A percentile compares a stretch with the other conserved stretches of the same genome.
Evolutionary conservation across 2,329 filamentous ascomycete species (phyloP).

Genomic region (Colletotrichum orchidophilum): DNA sequence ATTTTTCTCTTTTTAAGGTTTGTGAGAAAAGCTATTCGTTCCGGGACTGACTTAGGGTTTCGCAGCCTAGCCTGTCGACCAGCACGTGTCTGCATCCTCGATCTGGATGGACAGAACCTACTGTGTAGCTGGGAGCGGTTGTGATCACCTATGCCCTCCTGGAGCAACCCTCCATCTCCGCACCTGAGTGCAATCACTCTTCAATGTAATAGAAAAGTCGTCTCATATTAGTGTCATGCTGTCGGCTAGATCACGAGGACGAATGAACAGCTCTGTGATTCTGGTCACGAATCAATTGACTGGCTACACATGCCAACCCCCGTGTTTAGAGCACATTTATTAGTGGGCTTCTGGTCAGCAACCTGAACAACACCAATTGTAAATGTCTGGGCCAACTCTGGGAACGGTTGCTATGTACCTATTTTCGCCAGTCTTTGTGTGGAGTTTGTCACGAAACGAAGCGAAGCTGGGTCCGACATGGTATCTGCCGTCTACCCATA

Average conservation of each 20-base stretch:
- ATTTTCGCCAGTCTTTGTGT: constrained; percentile 7
- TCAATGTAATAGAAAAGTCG: background rate
- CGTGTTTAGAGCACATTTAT: background rate
- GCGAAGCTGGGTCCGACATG: constrained; percentile 25
- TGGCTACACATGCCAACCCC: background rate
- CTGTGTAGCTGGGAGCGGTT: constrained; percentile 18
- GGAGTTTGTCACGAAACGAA: constrained; percentile 16
- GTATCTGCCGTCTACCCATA: constrained; percentile 10
- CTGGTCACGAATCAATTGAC: background rate
- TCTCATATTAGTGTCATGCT: background rate
- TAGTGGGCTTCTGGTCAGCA: background rate
- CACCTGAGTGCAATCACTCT: background rate
- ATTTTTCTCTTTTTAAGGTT: background rate
- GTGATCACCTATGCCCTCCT: constrained; percentile 12
- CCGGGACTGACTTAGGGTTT: constrained; percentile 19
- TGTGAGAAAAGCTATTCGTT: background rate
- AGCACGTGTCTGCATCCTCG: constrained; percentile 26
- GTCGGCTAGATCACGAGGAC: background rate
- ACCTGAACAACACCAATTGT: constrained; percentile 16
- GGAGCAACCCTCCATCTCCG: constrained; percentile 21
- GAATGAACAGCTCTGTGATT: background rate
- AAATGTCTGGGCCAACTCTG: constrained; percentile 5
- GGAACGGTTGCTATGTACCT: background rate
- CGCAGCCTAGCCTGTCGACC: background rate
- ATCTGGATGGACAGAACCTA: constrained; percentile 18